Percentiles rank a stretch among this genome's conserved stretches.
Conservation (phyloP, 2,329 filamentous ascomycete species). For the Hymenoscyphus repandus region DNA sequence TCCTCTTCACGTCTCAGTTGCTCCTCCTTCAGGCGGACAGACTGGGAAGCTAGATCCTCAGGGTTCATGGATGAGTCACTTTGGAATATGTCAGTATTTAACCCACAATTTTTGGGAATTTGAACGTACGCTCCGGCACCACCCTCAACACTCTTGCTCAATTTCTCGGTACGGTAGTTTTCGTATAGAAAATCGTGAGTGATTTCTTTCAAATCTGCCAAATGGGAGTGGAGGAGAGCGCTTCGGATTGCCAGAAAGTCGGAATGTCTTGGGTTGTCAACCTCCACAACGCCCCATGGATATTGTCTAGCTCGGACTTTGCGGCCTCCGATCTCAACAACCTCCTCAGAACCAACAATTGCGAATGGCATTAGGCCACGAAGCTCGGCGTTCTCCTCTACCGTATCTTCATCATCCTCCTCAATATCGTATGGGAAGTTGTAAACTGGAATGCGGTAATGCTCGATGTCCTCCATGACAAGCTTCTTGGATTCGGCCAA, state of each 20-base stretch:
- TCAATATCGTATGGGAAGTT: conserved; percentile 99
- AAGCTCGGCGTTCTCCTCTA: conserved; percentile 97
- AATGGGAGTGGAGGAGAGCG: conserved; percentile 92
- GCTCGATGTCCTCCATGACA: conserved; percentile 99
- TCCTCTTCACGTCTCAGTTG: conserved; percentile 98
- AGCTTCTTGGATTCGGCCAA: conserved; percentile 99
- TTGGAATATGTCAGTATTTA: conserved; percentile 13
- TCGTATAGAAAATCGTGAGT: conserved; percentile 99
- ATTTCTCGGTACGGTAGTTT: conserved; percentile 99
- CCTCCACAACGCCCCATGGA: conserved; percentile 98
- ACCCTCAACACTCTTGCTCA: conserved; percentile 97
- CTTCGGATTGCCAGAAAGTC: conserved; percentile 98
- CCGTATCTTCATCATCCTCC: conserved; percentile 98
- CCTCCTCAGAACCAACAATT: conserved; percentile 95
- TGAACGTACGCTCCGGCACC: conserved; percentile 75
- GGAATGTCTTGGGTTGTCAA: conserved; percentile 97
- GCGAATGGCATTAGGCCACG: conserved; percentile 98
- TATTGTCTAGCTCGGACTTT: conserved; percentile 94
- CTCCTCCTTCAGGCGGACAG: conserved; percentile 98
- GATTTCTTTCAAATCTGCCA: conserved; percentile 98
- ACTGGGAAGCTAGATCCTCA: conserved; percentile 93
- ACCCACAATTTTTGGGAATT: conserved; percentile 28
- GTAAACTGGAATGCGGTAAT: conserved; percentile 99
- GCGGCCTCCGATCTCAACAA: conserved; percentile 88
- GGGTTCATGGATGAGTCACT: conserved; percentile 93